phyloP scores from a whole-genome alignment of 371 early-diverging fungal genomes.

The Mortierella sp. region DNA sequence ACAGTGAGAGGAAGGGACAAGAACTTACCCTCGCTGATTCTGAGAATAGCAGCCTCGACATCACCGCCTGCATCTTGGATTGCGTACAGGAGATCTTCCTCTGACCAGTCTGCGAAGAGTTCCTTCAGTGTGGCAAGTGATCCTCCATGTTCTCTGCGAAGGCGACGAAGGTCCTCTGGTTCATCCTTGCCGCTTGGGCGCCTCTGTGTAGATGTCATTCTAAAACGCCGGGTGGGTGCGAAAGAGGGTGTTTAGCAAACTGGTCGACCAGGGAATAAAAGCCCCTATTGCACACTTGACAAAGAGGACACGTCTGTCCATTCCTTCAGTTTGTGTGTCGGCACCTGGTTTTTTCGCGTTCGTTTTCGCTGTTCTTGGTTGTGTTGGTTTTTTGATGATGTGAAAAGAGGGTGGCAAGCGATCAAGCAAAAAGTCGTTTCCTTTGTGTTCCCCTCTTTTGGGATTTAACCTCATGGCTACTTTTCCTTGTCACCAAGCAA shows the following conservation, averaged over 20 bases:
- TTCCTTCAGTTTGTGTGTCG: neutral
- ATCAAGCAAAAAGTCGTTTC: neutral
- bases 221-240: conserved; percentile 23
- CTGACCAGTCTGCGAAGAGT: conserved; percentile 91
- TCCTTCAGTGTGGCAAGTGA: conserved; percentile 82
- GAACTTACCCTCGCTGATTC: conserved; percentile 89
- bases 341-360: neutral
- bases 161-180: conserved; percentile 75
- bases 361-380: neutral
- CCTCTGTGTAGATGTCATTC: conserved; percentile 43
- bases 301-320: neutral
- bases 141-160: conserved; percentile 73
- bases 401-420: neutral
- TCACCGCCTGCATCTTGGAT: conserved; percentile 91
- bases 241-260: neutral
- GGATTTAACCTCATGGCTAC: conserved; percentile 2
- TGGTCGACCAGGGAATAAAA: neutral
- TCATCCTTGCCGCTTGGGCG: conserved; percentile 61
- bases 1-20: neutral
- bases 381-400: neutral
- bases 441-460: neutral
- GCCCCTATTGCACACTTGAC: neutral
- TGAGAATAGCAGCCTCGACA: conserved; percentile 81
- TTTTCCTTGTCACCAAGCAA: neutral
- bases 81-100: conserved; percentile 88